Conservation (phyloP, 176 grass and related monocot species). For the Oryza officinalis region DNA sequence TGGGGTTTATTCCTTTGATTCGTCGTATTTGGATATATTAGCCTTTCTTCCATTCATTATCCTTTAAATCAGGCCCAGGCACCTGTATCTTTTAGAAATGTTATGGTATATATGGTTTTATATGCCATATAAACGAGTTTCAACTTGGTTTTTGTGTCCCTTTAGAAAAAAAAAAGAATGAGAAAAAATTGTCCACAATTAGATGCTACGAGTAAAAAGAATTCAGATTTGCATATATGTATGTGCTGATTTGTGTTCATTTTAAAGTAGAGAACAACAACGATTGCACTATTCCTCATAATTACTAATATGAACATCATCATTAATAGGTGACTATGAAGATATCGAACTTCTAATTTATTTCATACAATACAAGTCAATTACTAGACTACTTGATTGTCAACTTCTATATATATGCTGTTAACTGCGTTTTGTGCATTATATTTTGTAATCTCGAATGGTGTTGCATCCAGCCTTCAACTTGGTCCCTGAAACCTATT, state of each 20-base stretch:
- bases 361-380: conserved; percentile 27
- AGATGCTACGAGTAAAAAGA: neutral
- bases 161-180: neutral
- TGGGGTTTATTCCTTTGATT: too few species aligned
- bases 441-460: conserved; percentile 29
- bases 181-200: neutral
- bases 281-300: neutral
- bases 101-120: neutral
- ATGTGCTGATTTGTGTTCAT: conserved; percentile 12
- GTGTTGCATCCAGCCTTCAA: conserved; percentile 32
- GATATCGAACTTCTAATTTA: conserved; percentile 8
- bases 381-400: conserved; percentile 25
- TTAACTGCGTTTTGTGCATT: conserved; percentile 24
- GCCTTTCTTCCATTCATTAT: neutral
- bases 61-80: neutral
- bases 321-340: conserved; percentile 13
- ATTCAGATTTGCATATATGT: neutral
- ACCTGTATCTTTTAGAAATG: neutral
- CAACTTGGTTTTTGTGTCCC: neutral
- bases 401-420: neutral
- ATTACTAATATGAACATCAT: conserved; percentile 21
- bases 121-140: neutral
- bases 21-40: too few species aligned
- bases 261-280: neutral
- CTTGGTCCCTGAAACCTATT: conserved; percentile 61